A percentile compares a stretch with the other conserved stretches of the same genome.
These are phyloP conservation scores for Globisporangium spiculum DNA, from an alignment of 352 stramenopile species.

Conservation along the genomic window DNA sequence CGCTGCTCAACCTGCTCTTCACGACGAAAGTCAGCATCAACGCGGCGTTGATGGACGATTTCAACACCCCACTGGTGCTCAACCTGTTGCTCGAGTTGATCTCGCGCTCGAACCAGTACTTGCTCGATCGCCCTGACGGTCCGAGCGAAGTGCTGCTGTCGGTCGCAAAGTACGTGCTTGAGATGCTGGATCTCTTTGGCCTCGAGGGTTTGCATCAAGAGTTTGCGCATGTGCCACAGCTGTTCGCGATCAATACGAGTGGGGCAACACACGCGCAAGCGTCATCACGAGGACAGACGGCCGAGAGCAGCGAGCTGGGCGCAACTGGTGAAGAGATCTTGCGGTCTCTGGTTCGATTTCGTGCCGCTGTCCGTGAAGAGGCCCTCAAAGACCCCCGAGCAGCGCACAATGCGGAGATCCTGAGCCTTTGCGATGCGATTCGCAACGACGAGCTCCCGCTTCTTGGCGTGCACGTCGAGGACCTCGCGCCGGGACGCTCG, in stretches of 20 bases:
- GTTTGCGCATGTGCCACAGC: slow-evolving; percentile 41
- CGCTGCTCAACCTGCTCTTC: slow-evolving; percentile 54
- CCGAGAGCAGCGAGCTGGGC: neutral
- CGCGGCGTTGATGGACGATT: slow-evolving; percentile 75
- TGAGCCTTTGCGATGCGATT: slow-evolving; percentile 60
- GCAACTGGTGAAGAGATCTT: slow-evolving; percentile 34
- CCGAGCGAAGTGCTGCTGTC: slow-evolving; percentile 58
- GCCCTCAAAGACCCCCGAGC: slow-evolving; percentile 47
- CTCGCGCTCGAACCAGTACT: slow-evolving; percentile 52
- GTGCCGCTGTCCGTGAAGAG: slow-evolving; percentile 52
- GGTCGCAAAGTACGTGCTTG: slow-evolving; percentile 62
- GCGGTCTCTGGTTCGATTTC: slow-evolving; percentile 55
- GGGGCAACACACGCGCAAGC: neutral
- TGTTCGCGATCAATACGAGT: slow-evolving; percentile 17
- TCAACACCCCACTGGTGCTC: slow-evolving; percentile 86
- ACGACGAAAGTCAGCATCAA: slow-evolving; percentile 51
- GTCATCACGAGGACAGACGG: neutral
- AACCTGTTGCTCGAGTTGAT: slow-evolving; percentile 68
- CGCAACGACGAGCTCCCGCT: slow-evolving; percentile 52
- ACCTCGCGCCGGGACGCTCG: slow-evolving; percentile 56
- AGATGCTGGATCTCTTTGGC: slow-evolving; percentile 68
- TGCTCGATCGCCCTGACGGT: slow-evolving; percentile 36
- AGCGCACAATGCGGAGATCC: slow-evolving; percentile 37
- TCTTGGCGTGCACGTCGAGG: slow-evolving; percentile 67
- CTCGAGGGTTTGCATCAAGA: slow-evolving; percentile 48